Base-by-base conservation (phyloP, 2,329 filamentous ascomycete species). In the Aspergillus aculeatus region DNA sequence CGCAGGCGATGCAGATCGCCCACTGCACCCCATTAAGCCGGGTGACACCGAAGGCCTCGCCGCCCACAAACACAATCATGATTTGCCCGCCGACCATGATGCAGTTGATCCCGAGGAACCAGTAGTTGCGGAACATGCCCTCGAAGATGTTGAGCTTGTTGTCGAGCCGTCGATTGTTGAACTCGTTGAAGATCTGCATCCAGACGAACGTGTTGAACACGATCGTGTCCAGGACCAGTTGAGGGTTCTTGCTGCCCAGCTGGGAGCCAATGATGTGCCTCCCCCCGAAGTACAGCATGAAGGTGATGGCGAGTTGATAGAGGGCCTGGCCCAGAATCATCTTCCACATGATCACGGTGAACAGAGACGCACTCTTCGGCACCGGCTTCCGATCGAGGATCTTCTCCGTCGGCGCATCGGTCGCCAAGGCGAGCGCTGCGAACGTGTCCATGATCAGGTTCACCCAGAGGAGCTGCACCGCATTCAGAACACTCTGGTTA, bases 181-280 rank as follows among this genome's bases (percentile, higher is more conserved):
- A 91, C 73, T 96, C 90, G 77, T 98, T 98, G 81, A 98, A 98
- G 68, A 98, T 96, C 70, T 98, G 94, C 93, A 98, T 97, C 94
- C 94, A 98, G 56, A 97, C 94, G 73, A 98, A 98, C 0, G 92
- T 95, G 80, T 98, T 98, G 84, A 98, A 98, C 7, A 98, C 90
- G 51, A 98, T 83, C 2, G 92, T 96, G 58, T 87, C 81, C 61
- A 96, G 82, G 68, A 90, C 82, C 14, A 66, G 70, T 5, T 73
- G 64, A 38, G 76, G 71, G 7, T 83, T 73, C 35, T 79, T 69
- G 31, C 82, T 76, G 3, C 77, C 73, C 31, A 79, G 78, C 14
- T 82, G 73, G 66, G 88, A 86, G 9, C 80, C 80, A n/a, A 91
- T 81, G 14, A 91, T 86, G 35, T 70, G 78, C 60, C 76, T 77